Evolutionary conservation across 2,329 filamentous ascomycete genomes (phyloP).

Genomic region (Verticillium nonalfalfae): DNA sequence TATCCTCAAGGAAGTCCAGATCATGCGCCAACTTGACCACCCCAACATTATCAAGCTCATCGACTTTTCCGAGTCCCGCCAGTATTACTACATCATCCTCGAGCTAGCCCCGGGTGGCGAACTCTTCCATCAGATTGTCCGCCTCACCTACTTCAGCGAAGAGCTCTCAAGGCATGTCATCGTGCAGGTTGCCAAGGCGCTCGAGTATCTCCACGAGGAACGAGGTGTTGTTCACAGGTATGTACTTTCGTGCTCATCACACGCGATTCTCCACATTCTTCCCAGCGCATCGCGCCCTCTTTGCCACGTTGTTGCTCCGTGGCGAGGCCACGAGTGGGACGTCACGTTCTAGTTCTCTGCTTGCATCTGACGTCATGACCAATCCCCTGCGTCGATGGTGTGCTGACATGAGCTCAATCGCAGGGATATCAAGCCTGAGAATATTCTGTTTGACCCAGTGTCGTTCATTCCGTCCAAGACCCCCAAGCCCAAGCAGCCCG

Average conservation of each 20-base stretch:
- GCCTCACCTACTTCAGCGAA: slow-evolving; percentile 97
- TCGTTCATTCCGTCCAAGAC: slow-evolving; percentile 74
- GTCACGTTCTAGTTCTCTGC: neutral
- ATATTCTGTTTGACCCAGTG: slow-evolving; percentile 85
- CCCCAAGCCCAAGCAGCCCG: slow-evolving; percentile 74
- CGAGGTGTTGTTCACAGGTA: slow-evolving; percentile 96
- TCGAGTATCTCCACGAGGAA: slow-evolving; percentile 91
- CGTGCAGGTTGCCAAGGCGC: slow-evolving; percentile 84
- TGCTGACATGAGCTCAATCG: neutral
- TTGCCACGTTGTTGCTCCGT: neutral
- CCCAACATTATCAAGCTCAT: slow-evolving; percentile 93
- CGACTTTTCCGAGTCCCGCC: slow-evolving; percentile 85
- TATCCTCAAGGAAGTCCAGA: slow-evolving; percentile 96
- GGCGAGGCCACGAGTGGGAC: neutral
- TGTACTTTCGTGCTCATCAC: slow-evolving; percentile 22
- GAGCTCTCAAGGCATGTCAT: slow-evolving; percentile 93
- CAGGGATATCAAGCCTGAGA: slow-evolving; percentile 98
- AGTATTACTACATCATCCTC: slow-evolving; percentile 97
- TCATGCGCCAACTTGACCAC: slow-evolving; percentile 95
- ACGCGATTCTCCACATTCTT: neutral
- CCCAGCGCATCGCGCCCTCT: neutral
- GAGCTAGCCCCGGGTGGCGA: slow-evolving; percentile 94
- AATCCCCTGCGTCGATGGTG: slow-evolving; percentile 2
- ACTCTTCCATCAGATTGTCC: slow-evolving; percentile 96
- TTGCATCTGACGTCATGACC: slow-evolving; percentile 20